phyloP scores from a whole-genome alignment of 768 basidiomycete genomes.

The Clavulina sp. region DNA sequence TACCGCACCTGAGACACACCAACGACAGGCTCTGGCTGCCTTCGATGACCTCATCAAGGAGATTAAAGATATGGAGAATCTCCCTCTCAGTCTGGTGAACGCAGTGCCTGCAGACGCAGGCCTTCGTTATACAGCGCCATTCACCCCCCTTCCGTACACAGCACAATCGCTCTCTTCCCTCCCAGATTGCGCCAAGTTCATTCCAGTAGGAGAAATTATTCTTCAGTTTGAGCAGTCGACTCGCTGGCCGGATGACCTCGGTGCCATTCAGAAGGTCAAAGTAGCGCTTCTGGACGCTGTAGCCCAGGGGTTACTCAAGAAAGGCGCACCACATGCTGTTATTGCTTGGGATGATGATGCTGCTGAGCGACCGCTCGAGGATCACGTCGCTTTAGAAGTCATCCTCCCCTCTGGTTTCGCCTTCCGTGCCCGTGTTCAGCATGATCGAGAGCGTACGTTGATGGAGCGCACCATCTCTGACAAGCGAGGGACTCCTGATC shows the following conservation, averaged over 20 bases:
- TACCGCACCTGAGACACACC: neutral
- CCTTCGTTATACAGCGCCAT: conserved; percentile 66
- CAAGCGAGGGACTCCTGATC: conserved; percentile 16
- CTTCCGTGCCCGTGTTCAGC: conserved; percentile 68
- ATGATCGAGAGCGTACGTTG: conserved; percentile 68
- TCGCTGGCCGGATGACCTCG: conserved; percentile 88
- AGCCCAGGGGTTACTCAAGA: conserved; percentile 41
- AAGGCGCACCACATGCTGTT: conserved; percentile 24
- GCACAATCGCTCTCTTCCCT: conserved; percentile 10
- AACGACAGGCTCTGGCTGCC: conserved; percentile 39
- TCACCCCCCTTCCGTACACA: conserved; percentile 54
- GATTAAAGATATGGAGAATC: conserved; percentile 51
- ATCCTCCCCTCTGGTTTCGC: conserved; percentile 72
- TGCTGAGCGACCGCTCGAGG: conserved; percentile 43
- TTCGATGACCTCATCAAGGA: conserved; percentile 63
- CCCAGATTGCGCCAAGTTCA: conserved; percentile 38
- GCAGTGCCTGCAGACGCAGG: conserved; percentile 47
- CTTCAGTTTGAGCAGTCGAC: conserved; percentile 86
- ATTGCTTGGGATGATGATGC: conserved; percentile 32
- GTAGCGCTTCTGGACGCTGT: conserved; percentile 79
- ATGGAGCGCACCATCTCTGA: conserved; percentile 50
- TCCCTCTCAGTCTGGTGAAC: conserved; percentile 64
- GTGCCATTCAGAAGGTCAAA: conserved; percentile 86
- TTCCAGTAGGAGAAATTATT: conserved; percentile 53
- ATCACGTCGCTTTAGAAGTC: conserved; percentile 58